Percentiles rank a stretch among this genome's conserved stretches.
These are phyloP conservation scores for Trametes cingulata DNA, from an alignment of 768 basidiomycete genomes.

Conservation along the genomic window DNA sequence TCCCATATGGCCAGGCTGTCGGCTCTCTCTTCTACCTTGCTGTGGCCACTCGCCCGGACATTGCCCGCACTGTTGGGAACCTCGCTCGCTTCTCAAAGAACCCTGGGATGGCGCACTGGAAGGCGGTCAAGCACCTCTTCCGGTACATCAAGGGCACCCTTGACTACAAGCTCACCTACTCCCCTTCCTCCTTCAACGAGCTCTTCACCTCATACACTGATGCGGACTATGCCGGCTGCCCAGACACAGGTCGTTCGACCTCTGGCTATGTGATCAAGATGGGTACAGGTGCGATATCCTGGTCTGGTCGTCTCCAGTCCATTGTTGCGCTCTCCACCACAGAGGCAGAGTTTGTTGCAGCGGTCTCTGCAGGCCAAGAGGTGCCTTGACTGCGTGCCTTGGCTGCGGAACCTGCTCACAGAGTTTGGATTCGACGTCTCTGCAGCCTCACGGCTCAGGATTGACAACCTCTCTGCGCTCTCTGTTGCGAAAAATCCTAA, in stretches of 20 bases:
- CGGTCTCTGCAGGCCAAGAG: slow-evolving; percentile 34
- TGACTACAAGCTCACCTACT: slow-evolving; percentile 23
- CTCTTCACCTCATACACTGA: background rate
- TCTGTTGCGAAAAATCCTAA: slow-evolving; percentile 34
- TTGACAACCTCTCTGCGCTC: slow-evolving; percentile 42
- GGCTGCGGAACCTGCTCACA: slow-evolving; percentile 33
- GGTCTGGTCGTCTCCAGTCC: slow-evolving; percentile 40
- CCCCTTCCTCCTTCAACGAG: background rate
- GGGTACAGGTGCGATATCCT: slow-evolving; percentile 38
- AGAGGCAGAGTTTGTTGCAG: slow-evolving; percentile 44
- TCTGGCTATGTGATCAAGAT: slow-evolving; percentile 40
- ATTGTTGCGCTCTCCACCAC: slow-evolving; percentile 35
- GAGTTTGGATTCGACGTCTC: slow-evolving; percentile 28
- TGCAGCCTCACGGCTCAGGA: slow-evolving; percentile 29
- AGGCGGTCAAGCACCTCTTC: slow-evolving; percentile 38
- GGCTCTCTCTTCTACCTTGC: slow-evolving; percentile 34
- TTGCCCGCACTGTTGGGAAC: slow-evolving; percentile 29
- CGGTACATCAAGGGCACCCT: slow-evolving; percentile 39
- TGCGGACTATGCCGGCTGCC: slow-evolving; percentile 16
- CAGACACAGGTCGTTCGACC: slow-evolving; percentile 4
- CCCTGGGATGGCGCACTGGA: slow-evolving; percentile 37
- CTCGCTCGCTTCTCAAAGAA: slow-evolving; percentile 20
- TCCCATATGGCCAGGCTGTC: slow-evolving; percentile 16
- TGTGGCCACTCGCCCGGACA: slow-evolving; percentile 36
- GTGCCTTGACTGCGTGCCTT: slow-evolving; percentile 37